Percentiles rank a stretch among this genome's conserved stretches.
Conservation (phyloP, 2,329 filamentous ascomycete species). For the Hirsutella thompsonii region DNA sequence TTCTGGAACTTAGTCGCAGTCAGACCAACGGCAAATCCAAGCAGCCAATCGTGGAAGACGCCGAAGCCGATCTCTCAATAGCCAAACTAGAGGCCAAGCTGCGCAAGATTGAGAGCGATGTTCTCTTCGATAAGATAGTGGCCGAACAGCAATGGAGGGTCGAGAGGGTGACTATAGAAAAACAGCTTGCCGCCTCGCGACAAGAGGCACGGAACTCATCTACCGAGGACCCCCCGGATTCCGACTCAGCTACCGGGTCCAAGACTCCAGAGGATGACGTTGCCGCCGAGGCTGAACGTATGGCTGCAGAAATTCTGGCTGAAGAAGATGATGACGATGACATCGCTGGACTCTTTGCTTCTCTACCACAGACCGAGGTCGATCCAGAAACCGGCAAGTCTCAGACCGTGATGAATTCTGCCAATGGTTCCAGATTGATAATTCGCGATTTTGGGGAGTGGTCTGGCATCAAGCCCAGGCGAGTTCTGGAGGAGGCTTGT, state of each 20-base stretch:
- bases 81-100: constrained; percentile 62
- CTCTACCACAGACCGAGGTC: constrained; percentile 46
- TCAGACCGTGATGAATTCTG: constrained; percentile 38
- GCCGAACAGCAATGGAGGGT: constrained; percentile 55
- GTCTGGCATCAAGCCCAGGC: constrained; percentile 61
- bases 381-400: constrained; percentile 46
- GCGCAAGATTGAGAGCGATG: constrained; percentile 62
- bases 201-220: constrained; percentile 17
- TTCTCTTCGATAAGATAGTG: constrained; percentile 56
- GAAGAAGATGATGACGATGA: constrained; percentile 41
- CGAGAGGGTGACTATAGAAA: constrained; percentile 46
- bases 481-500: constrained; percentile 77
- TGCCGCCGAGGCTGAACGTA: constrained; percentile 41
- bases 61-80: constrained; percentile 31
- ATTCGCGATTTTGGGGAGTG: constrained; percentile 78
- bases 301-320: constrained; percentile 45
- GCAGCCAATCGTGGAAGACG: not conserved
- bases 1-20: constrained; percentile 37
- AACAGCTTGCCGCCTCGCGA: constrained; percentile 41
- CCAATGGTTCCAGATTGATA: constrained; percentile 40
- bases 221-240: constrained; percentile 7
- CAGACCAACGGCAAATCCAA: constrained; percentile 6
- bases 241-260: constrained; percentile 20
- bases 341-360: constrained; percentile 39
- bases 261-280: constrained; percentile 23